Percentiles rank a stretch among this genome's conserved stretches.
phyloP scores from a whole-genome alignment of 495 filamentous ascomycete species.

The Chaetomium tenue region DNA sequence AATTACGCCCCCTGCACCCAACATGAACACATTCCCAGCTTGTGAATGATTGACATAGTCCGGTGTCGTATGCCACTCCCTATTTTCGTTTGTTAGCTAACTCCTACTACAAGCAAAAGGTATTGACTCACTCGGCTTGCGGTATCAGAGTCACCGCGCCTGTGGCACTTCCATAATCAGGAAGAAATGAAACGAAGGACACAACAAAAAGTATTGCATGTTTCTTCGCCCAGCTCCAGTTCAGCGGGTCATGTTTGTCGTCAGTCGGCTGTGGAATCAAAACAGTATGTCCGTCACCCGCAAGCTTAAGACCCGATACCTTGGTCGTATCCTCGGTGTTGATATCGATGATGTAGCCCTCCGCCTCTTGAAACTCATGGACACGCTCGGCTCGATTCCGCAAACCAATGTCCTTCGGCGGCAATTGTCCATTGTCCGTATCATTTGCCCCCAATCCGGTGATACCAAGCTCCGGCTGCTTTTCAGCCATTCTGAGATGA shows the following conservation, averaged over 20 bases:
- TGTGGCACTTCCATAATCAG: conserved; percentile 57
- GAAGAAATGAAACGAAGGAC: conserved; percentile 53
- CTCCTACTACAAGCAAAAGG: neutral
- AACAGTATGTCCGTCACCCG: conserved; percentile 48
- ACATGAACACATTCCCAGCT: conserved; percentile 59
- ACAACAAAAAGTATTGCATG: conserved; percentile 55
- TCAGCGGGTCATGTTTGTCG: conserved; percentile 59
- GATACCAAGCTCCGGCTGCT: neutral
- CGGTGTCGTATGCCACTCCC: conserved; percentile 47
- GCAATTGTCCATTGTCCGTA: neutral
- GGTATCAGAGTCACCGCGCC: conserved; percentile 56
- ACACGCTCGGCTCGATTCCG: conserved; percentile 1
- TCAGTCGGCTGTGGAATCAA: conserved; percentile 60
- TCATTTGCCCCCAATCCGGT: neutral
- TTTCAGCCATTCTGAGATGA: neutral
- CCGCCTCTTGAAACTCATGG: conserved; percentile 37
- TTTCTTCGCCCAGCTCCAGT: conserved; percentile 56
- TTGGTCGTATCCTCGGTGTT: conserved; percentile 27
- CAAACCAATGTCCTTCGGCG: neutral
- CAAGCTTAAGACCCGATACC: conserved; percentile 37
- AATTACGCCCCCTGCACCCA: conserved; percentile 56
- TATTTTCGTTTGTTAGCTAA: conserved; percentile 17
- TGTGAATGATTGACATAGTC: conserved; percentile 56
- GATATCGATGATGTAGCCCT: conserved; percentile 44
- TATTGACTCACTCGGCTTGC: conserved; percentile 43